Evolutionary conservation across 2,329 filamentous ascomycete genomes (phyloP).

Genomic region (Aspergillus phoenicis): DNA sequence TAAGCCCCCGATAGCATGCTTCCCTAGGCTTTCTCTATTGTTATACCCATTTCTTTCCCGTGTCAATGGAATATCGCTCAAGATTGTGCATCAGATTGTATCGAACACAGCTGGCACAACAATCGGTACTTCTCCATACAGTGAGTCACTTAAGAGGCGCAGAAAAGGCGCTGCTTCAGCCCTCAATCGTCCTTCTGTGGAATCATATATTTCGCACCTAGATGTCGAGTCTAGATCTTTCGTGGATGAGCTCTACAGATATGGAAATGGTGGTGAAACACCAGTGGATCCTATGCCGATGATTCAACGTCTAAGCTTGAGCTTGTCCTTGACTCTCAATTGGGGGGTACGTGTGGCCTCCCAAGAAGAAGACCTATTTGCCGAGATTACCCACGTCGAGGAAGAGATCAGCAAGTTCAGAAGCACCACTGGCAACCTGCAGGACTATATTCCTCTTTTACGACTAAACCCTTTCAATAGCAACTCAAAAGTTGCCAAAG

Average conservation of each 20-base stretch:
- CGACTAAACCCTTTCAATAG: conserved; percentile 65
- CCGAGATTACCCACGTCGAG: conserved; percentile 75
- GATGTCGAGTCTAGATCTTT: conserved; percentile 66
- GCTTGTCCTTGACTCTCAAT: conserved; percentile 65
- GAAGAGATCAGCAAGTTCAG: conserved; percentile 72
- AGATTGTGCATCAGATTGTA: conserved; percentile 50
- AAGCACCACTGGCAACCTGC: conserved; percentile 77
- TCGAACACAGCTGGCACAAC: conserved; percentile 68
- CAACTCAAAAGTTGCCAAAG: conserved; percentile 60
- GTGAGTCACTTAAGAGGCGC: conserved; percentile 64
- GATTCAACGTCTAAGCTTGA: conserved; percentile 66
- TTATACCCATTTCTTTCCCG: background rate
- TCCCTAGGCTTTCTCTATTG: background rate
- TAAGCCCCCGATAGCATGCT: conserved; percentile 25
- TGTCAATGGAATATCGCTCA: background rate
- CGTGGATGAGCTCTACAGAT: conserved; percentile 60
- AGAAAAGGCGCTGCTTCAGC: conserved; percentile 68
- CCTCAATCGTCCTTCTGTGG: conserved; percentile 65
- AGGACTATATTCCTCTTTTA: conserved; percentile 75
- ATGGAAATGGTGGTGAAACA: conserved; percentile 57
- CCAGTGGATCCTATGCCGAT: conserved; percentile 68
- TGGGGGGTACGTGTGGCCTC: conserved; percentile 65
- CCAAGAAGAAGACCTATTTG: conserved; percentile 63
- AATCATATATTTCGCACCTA: conserved; percentile 63
- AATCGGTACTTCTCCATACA: conserved; percentile 68